These are phyloP conservation scores for Colletotrichum sp. DNA, from an alignment of 2,329 filamentous ascomycete genomes.

Conservation along the genomic window DNA sequence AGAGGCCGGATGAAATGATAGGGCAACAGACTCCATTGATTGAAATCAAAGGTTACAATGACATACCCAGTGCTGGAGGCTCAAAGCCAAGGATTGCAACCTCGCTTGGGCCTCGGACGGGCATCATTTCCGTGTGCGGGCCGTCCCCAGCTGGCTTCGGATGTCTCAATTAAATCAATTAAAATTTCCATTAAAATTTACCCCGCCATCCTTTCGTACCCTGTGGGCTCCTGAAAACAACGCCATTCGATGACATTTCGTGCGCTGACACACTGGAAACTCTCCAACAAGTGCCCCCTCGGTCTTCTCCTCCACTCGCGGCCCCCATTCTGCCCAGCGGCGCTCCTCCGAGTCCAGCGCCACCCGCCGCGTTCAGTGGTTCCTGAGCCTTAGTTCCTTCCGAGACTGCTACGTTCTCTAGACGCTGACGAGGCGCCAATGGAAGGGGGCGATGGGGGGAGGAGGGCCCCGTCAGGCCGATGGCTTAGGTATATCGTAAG, in stretches of 20 bases:
- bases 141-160: slow-evolving; percentile 4
- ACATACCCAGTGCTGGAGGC: neutral
- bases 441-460: neutral
- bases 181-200: slow-evolving; percentile 10
- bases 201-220: slow-evolving; percentile 8
- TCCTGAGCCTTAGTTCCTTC: neutral
- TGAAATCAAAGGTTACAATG: neutral
- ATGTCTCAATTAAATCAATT: slow-evolving; percentile 19
- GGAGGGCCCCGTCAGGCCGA: neutral
- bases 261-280: slow-evolving; percentile 12
- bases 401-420: neutral
- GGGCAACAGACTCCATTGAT: neutral
- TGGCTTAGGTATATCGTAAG: neutral
- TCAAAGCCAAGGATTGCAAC: neutral
- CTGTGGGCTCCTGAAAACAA: slow-evolving; percentile 5
- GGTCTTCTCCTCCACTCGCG: neutral
- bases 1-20: neutral
- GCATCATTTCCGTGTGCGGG: slow-evolving; percentile 13
- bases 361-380: neutral
- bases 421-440: slow-evolving; percentile 15
- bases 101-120: neutral
- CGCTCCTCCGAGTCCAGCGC: neutral
- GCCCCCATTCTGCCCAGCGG: neutral
- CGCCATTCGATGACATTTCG: slow-evolving; percentile 12
- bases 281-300: neutral